These are phyloP conservation scores for Uronychia setigera DNA, from an alignment of 73 alveolate species.

Conservation along the genomic window DNA sequence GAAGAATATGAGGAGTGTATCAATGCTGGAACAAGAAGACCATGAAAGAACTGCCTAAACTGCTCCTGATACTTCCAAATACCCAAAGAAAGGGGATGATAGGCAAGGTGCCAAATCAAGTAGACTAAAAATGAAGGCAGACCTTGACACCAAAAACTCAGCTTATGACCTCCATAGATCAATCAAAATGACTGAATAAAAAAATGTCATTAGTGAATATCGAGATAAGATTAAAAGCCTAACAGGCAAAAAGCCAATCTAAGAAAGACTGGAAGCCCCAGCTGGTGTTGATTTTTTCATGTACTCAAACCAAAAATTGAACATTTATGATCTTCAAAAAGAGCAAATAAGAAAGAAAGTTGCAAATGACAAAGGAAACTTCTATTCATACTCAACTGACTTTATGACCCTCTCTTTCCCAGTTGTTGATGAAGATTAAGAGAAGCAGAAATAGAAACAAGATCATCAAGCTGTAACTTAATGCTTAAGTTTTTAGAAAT, in stretches of 20 bases:
- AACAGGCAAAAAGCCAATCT: not conserved
- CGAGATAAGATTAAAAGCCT: not conserved
- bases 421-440: slow-evolving; percentile 62
- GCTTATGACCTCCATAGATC: not conserved
- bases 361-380: slow-evolving; percentile 49
- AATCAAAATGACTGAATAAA: not conserved
- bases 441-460: slow-evolving; percentile 38
- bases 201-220: not conserved
- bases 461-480: slow-evolving; percentile 21
- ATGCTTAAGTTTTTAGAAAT: slow-evolving; percentile 5
- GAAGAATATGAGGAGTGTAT: slow-evolving; percentile 39
- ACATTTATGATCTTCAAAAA: slow-evolving; percentile 33
- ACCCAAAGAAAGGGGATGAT: not conserved
- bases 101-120: not conserved
- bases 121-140: not conserved
- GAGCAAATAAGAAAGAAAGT: slow-evolving; percentile 60
- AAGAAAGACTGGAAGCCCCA: slow-evolving; percentile 18
- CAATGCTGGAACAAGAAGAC: slow-evolving; percentile 13
- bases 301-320: slow-evolving; percentile 69
- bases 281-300: slow-evolving; percentile 68
- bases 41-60: slow-evolving; percentile 3
- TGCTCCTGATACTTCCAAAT: no score
- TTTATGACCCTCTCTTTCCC: slow-evolving; percentile 68
- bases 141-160: not conserved
- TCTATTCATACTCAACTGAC: slow-evolving; percentile 67